Evolutionary conservation across 2,329 filamentous ascomycete species (phyloP).

Genomic region (Talaromyces amestolkiae): DNA sequence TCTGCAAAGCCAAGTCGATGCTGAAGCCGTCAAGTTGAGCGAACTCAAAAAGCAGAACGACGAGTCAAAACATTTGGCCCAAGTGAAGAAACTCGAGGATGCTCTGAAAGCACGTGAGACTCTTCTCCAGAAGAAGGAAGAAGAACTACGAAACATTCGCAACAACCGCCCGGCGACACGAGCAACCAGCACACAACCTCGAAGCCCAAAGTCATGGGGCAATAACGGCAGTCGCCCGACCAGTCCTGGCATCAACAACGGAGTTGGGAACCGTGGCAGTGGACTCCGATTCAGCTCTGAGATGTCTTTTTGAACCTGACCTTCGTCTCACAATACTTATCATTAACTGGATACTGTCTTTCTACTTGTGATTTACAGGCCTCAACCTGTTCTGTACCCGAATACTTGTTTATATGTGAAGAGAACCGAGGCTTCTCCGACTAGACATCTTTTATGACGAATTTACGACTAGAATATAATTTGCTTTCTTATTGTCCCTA

Average conservation of each 20-base stretch:
- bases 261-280: constrained; percentile 35
- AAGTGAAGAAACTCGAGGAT: constrained; percentile 40
- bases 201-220: constrained; percentile 39
- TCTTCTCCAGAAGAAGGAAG: constrained; percentile 43
- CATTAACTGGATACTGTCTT: not conserved
- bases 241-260: constrained; percentile 38
- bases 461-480: not conserved
- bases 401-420: not conserved
- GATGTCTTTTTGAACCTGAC: constrained; percentile 28
- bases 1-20: constrained; percentile 37
- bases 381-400: not conserved
- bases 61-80: constrained; percentile 34
- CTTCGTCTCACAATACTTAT: not conserved
- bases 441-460: not conserved
- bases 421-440: not conserved
- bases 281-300: constrained; percentile 41
- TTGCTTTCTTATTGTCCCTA: not conserved
- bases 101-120: constrained; percentile 38
- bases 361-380: not conserved
- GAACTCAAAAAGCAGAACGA: constrained; percentile 38
- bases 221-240: constrained; percentile 38
- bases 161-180: constrained; percentile 45
- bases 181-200: constrained; percentile 43
- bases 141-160: constrained; percentile 45
- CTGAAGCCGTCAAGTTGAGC: constrained; percentile 38